Base-by-base conservation (phyloP, 2,329 filamentous ascomycete genomes). In the Leptosphaerulina australis region DNA sequence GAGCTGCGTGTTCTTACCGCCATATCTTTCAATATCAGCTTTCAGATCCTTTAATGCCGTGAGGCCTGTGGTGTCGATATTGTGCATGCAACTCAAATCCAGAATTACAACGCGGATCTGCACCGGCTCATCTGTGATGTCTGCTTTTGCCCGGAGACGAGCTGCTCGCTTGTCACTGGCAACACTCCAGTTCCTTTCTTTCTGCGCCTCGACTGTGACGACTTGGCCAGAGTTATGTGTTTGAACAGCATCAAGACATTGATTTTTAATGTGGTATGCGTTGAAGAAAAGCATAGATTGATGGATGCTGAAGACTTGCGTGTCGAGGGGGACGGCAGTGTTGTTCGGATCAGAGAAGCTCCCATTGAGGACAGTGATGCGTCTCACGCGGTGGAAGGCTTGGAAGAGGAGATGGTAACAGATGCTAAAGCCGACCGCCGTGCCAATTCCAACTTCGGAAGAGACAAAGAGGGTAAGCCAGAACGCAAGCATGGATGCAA, bases 381-480 rank as follows among this genome's bases (percentile, higher is more conserved):
- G 64, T 2, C 51, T 56, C 2, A 77, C 67, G 7, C 72, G 72
- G 1, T 76, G 74, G 64, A 87, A 86, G 1, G 82, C 81, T n/a
- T 81, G 77, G 3, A 81, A 79, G 0, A 86, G 74, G 1, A 87
- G 71, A 21, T 82, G 78, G 64, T 84, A 85, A 10, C 56, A 62
- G 50, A 76, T 68, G 53, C 70, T 69, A 67, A 74, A 75, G 6
- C 79, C 83, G 1, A 86, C 83, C 1, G 83, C 79, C 15, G 74
- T 72, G 15, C 76, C 83, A 31, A 87, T 84, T 10, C 84, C 85
- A 26, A 82, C 76, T 58, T 86, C 82, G 1, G 81, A 83, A 0
- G 79, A 81, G 2, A 81, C 79, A 59, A 87, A 85, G 8, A 87
- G 77, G 0, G 83, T 84, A 3, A 87, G 75, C 81, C 84, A 87